phyloP scores from a whole-genome alignment of 352 stramenopile genomes.

The Globisporangium nagaii region DNA sequence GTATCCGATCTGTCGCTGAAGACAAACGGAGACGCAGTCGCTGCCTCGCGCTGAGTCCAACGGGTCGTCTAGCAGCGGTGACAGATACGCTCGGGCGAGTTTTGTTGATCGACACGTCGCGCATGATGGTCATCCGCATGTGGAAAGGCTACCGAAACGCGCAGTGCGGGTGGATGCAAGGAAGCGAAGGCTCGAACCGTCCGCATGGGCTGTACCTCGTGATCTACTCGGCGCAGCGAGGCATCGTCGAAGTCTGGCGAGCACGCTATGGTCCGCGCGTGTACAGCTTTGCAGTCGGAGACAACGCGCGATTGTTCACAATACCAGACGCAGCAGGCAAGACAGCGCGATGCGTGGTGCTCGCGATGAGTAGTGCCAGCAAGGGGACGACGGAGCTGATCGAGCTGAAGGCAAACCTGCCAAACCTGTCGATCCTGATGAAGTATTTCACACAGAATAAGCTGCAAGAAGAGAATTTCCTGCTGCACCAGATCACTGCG shows the following conservation, averaged over 20 bases:
- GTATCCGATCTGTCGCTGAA: constrained; percentile 46
- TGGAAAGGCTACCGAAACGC: constrained; percentile 87
- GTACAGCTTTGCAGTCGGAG: constrained; percentile 67
- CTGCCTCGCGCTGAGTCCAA: constrained; percentile 64
- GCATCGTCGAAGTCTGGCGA: constrained; percentile 81
- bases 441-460: constrained; percentile 87
- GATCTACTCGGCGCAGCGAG: constrained; percentile 79
- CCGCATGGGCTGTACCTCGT: constrained; percentile 68
- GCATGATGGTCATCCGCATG: constrained; percentile 81
- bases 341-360: constrained; percentile 46
- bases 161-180: constrained; percentile 80
- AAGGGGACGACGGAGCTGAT: constrained; percentile 44
- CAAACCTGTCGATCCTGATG: constrained; percentile 59
- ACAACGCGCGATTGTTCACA: constrained; percentile 63
- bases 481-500: constrained; percentile 75
- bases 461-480: constrained; percentile 82
- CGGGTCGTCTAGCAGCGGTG: constrained; percentile 58
- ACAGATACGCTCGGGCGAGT: constrained; percentile 73
- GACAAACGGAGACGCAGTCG: constrained; percentile 54
- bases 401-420: constrained; percentile 45
- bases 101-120: constrained; percentile 68
- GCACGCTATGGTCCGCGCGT: constrained; percentile 69
- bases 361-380: constrained; percentile 27
- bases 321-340: constrained; percentile 29
- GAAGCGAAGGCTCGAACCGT: constrained; percentile 38